Evolutionary conservation across 2,329 filamentous ascomycete genomes (phyloP).

Genomic region (Podosphaera xanthii): DNA sequence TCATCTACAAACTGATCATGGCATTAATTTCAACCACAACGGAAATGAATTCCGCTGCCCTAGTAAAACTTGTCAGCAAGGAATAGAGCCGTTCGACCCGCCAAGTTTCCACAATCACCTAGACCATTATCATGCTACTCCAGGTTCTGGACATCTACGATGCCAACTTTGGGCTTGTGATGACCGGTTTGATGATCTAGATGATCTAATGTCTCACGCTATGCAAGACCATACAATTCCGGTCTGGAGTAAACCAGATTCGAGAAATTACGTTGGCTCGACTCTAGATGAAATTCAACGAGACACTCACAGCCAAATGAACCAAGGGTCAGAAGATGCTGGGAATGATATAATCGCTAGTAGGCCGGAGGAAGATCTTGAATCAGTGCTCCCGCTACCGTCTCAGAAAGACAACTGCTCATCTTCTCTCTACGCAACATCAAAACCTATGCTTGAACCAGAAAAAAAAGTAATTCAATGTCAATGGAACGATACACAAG

Average conservation of each 20-base stretch:
- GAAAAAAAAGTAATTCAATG: constrained; percentile 6
- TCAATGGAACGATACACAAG: constrained; percentile 8
- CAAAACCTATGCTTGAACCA: background rate
- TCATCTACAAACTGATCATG: constrained; percentile 13
- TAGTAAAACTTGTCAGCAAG: constrained; percentile 9
- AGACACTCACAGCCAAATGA: background rate
- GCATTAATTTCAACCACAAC: constrained; percentile 9
- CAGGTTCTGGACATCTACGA: constrained; percentile 9
- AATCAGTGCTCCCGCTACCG: background rate
- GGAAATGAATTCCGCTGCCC: constrained; percentile 11
- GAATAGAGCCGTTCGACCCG: constrained; percentile 8
- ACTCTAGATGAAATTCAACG: background rate
- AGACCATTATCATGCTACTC: constrained; percentile 12
- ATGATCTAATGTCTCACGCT: constrained; percentile 11
- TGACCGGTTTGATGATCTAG: constrained; percentile 8
- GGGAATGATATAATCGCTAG: background rate
- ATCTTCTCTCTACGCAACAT: background rate
- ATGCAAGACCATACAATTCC: constrained; percentile 9
- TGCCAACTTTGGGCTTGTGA: constrained; percentile 12
- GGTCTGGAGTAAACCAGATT: background rate
- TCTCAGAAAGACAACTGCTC: background rate
- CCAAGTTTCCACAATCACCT: constrained; percentile 14
- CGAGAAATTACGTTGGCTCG: background rate
- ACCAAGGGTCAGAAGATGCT: background rate
- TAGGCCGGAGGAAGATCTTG: background rate